A percentile compares a stretch with the other conserved stretches of the same genome.
These are phyloP conservation scores for Neltuma alba DNA, from an alignment of 306 rosid genomes.

Conservation along the genomic window DNA sequence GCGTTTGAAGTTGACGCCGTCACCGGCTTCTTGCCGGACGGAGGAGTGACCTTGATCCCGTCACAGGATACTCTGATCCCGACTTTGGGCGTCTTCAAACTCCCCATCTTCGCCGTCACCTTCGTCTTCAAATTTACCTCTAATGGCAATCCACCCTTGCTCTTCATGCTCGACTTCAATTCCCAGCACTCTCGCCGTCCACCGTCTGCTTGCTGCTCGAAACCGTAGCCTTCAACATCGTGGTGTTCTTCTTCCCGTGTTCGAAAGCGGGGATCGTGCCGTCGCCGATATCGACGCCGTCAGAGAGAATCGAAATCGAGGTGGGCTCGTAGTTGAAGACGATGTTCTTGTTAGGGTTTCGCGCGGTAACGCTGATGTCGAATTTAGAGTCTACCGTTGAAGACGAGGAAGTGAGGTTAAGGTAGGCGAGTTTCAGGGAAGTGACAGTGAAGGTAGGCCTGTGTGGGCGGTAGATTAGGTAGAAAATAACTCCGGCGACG, in stretches of 20 bases:
- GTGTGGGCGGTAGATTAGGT: conserved; percentile 63
- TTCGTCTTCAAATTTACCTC: conserved; percentile 64
- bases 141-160: conserved; percentile 67
- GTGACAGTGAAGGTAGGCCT: conserved; percentile 44
- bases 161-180: conserved; percentile 60
- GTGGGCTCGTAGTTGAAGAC: conserved; percentile 34
- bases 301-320: conserved; percentile 31
- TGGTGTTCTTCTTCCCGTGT: conserved; percentile 71
- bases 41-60: conserved; percentile 60
- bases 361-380: conserved; percentile 38
- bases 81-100: conserved; percentile 60
- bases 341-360: conserved; percentile 44
- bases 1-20: conserved; percentile 66
- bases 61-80: conserved; percentile 76
- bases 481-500: conserved; percentile 50
- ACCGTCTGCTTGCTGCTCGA: conserved; percentile 36
- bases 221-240: conserved; percentile 56
- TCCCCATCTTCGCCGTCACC: conserved; percentile 70
- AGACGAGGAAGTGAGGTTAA: conserved; percentile 28
- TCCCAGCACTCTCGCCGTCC: conserved; percentile 34
- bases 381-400: conserved; percentile 23
- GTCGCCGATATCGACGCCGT: conserved; percentile 25
- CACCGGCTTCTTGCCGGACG: conserved; percentile 69
- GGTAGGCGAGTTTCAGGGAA: conserved; percentile 38
- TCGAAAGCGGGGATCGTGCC: conserved; percentile 36